These are phyloP conservation scores for Aspergillus sp. DNA, from an alignment of 2,329 filamentous ascomycete species.

Conservation along the genomic window DNA sequence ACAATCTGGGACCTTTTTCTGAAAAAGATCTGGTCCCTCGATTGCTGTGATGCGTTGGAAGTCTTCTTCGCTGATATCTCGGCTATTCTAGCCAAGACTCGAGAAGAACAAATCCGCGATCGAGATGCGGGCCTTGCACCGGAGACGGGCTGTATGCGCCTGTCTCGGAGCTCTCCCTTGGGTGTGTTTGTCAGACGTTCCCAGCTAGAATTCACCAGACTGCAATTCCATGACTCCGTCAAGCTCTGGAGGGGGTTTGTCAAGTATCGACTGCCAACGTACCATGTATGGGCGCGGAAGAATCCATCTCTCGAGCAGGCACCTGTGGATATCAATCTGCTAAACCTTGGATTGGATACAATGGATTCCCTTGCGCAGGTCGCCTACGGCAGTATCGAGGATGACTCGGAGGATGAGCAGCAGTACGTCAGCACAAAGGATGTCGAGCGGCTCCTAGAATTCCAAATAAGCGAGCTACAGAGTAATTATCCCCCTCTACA, in stretches of 20 bases:
- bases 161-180: slow-evolving; percentile 75
- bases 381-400: slow-evolving; percentile 53
- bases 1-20: slow-evolving; percentile 89
- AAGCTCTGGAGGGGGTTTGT: slow-evolving; percentile 82
- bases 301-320: slow-evolving; percentile 49
- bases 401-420: slow-evolving; percentile 44
- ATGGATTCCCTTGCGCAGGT: slow-evolving; percentile 52
- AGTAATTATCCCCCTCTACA: slow-evolving; percentile 51
- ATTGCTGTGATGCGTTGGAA: slow-evolving; percentile 79
- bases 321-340: slow-evolving; percentile 65
- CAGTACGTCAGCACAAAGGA: slow-evolving; percentile 71
- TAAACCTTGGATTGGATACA: slow-evolving; percentile 59
- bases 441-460: slow-evolving; percentile 77
- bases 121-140: slow-evolving; percentile 56
- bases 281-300: slow-evolving; percentile 59
- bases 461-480: slow-evolving; percentile 86
- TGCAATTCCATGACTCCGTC: slow-evolving; percentile 77
- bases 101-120: slow-evolving; percentile 61
- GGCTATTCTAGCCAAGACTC: slow-evolving; percentile 62
- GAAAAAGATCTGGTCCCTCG: slow-evolving; percentile 77
- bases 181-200: slow-evolving; percentile 78
- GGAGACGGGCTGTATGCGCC: slow-evolving; percentile 56
- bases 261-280: slow-evolving; percentile 75
- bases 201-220: slow-evolving; percentile 74
- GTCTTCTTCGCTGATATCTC: slow-evolving; percentile 68